phyloP scores from a whole-genome alignment of 768 basidiomycete species.

The Phylloporus sp. region DNA sequence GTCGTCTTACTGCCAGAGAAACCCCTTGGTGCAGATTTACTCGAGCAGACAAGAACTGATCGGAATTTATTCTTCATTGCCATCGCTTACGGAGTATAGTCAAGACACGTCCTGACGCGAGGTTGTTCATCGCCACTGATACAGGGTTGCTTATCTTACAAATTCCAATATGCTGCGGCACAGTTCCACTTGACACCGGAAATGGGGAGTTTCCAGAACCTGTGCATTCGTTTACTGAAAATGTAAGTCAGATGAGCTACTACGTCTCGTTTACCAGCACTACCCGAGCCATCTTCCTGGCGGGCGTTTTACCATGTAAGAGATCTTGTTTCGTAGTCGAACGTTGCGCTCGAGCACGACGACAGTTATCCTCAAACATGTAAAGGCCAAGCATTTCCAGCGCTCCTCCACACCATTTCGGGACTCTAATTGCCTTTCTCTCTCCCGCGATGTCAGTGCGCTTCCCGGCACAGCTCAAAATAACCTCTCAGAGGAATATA shows the following conservation, averaged over 20 bases:
- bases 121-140: not conserved
- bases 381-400: constrained; percentile 39
- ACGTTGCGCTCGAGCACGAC: not conserved
- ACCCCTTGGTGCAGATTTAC: constrained; percentile 31
- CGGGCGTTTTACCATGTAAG: constrained; percentile 58
- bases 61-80: constrained; percentile 64
- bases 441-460: constrained; percentile 2
- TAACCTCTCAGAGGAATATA: not conserved
- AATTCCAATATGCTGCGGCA: constrained; percentile 60
- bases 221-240: not conserved
- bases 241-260: constrained; percentile 56
- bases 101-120: not conserved
- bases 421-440: not conserved
- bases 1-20: constrained; percentile 51
- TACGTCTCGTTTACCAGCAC: constrained; percentile 54
- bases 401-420: constrained; percentile 13
- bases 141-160: constrained; percentile 54
- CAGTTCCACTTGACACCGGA: constrained; percentile 67
- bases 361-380: constrained; percentile 51
- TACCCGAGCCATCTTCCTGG: constrained; percentile 50
- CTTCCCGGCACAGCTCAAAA: not conserved
- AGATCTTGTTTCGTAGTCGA: not conserved
- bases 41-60: constrained; percentile 43
- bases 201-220: constrained; percentile 37
- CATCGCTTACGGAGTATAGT: constrained; percentile 44